These are phyloP conservation scores for Leishmania tarentolae DNA, from an alignment of 208 protist genomes.

Conservation along the genomic window DNA sequence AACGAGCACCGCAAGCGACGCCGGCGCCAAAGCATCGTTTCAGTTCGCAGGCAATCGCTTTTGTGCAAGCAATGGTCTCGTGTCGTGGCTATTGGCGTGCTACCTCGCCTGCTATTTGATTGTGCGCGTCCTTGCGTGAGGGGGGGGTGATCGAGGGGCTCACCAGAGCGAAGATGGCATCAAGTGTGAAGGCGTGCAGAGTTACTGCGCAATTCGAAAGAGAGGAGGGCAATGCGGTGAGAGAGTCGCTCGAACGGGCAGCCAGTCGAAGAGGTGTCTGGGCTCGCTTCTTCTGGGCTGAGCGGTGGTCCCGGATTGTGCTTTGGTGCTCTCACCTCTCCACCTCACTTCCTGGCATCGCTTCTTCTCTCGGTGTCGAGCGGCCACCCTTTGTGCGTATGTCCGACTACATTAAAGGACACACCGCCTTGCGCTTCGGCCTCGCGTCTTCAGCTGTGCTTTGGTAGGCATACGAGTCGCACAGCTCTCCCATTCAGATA, in stretches of 20 bases:
- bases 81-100: conserved; percentile 14
- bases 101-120: conserved; percentile 13
- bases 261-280: background rate
- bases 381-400: background rate
- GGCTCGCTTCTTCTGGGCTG: too few relatives aligned
- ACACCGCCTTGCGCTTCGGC: background rate
- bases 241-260: background rate
- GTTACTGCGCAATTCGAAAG: background rate
- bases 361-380: background rate
- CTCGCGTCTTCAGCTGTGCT: background rate
- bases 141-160: background rate
- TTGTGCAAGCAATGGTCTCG: background rate
- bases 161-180: background rate
- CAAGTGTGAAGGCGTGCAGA: background rate
- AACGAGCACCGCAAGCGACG: background rate
- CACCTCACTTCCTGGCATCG: background rate
- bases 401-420: background rate
- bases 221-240: background rate
- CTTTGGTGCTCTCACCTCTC: background rate
- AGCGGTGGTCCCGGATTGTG: too few relatives aligned
- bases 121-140: conserved; percentile 3
- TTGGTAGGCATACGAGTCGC: background rate
- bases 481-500: background rate
- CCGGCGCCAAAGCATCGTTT: background rate
- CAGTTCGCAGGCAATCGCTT: background rate